These are phyloP conservation scores for Phytophthora hybrid DNA, from an alignment of 352 stramenopile species.

Conservation along the genomic window DNA sequence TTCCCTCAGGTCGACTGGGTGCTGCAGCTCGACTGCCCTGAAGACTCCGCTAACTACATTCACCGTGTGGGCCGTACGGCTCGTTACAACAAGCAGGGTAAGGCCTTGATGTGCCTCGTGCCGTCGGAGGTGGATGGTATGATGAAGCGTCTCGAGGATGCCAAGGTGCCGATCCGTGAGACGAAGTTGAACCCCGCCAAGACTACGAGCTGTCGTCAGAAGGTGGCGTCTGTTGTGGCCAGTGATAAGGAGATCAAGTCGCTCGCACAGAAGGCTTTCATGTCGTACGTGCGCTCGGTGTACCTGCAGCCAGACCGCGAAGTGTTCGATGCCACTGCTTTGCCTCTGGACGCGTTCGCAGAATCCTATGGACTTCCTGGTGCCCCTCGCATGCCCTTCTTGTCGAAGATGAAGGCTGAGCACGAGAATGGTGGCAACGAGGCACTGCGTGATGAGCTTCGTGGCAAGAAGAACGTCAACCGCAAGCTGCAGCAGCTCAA, in stretches of 20 bases:
- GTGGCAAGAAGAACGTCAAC: conserved; percentile 97
- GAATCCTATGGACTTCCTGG: conserved; percentile 94
- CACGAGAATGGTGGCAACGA: conserved; percentile 68
- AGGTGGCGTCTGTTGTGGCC: conserved; percentile 93
- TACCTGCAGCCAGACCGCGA: conserved; percentile 96
- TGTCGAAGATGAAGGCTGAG: conserved; percentile 82
- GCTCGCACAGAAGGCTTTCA: conserved; percentile 98
- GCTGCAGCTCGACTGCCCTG: conserved; percentile 96
- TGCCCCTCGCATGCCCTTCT: conserved; percentile 93
- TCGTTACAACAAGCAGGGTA: conserved; percentile 95
- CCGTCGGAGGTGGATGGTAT: conserved; percentile 93
- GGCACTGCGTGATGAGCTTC: conserved; percentile 86
- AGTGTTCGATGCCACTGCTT: conserved; percentile 92
- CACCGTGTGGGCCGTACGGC: conserved; percentile 97
- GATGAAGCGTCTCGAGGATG: conserved; percentile 83
- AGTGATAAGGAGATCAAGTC: conserved; percentile 95
- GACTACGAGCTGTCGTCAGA: conserved; percentile 93
- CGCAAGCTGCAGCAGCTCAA: conserved; percentile 97
- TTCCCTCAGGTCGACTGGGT: conserved; percentile 99
- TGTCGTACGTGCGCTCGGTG: conserved; percentile 97
- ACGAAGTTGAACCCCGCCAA: conserved; percentile 98
- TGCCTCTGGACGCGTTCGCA: conserved; percentile 95
- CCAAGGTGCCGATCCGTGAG: conserved; percentile 96
- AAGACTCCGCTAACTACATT: conserved; percentile 99
- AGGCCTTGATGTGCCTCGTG: conserved; percentile 93